These are phyloP conservation scores for Mucor plumbeus DNA, from an alignment of 371 early-diverging fungal genomes.

Conservation along the genomic window DNA sequence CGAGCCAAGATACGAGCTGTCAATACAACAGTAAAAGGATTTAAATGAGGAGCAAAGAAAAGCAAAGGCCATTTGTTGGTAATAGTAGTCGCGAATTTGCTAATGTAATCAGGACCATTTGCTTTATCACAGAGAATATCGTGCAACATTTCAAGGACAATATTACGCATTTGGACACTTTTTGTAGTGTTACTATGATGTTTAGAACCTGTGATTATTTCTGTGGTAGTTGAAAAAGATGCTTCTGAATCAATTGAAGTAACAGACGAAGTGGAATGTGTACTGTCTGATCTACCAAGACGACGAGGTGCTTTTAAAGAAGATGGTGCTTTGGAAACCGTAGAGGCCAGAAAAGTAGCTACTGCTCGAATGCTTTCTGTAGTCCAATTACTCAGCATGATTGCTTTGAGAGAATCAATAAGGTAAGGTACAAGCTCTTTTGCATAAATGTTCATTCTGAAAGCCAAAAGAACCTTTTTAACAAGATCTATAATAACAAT, in stretches of 20 bases:
- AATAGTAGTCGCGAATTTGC: constrained; percentile 64
- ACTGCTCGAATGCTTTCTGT: constrained; percentile 69
- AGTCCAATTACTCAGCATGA: constrained; percentile 64
- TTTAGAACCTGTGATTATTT: constrained; percentile 50
- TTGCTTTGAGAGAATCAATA: constrained; percentile 60
- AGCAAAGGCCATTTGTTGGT: constrained; percentile 78
- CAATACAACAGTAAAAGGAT: constrained; percentile 66
- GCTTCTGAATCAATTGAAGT: constrained; percentile 12
- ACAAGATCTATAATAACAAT: constrained; percentile 50
- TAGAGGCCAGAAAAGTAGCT: constrained; percentile 73
- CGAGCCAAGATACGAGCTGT: constrained; percentile 64
- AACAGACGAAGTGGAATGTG: constrained; percentile 9
- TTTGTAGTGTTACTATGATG: constrained; percentile 35
- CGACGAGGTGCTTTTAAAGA: background rate
- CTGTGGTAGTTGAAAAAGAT: background rate
- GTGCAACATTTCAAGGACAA: constrained; percentile 74
- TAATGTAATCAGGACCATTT: constrained; percentile 23
- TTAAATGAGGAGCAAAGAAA: constrained; percentile 61
- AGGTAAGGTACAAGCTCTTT: constrained; percentile 60
- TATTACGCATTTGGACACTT: constrained; percentile 65
- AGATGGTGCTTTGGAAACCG: constrained; percentile 55
- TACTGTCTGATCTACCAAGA: constrained; percentile 25
- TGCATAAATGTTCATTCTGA: constrained; percentile 66
- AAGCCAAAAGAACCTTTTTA: constrained; percentile 66
- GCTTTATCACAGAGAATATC: constrained; percentile 65